Conservation (phyloP, 2,329 filamentous ascomycete species). For the Penicillium sp. region DNA sequence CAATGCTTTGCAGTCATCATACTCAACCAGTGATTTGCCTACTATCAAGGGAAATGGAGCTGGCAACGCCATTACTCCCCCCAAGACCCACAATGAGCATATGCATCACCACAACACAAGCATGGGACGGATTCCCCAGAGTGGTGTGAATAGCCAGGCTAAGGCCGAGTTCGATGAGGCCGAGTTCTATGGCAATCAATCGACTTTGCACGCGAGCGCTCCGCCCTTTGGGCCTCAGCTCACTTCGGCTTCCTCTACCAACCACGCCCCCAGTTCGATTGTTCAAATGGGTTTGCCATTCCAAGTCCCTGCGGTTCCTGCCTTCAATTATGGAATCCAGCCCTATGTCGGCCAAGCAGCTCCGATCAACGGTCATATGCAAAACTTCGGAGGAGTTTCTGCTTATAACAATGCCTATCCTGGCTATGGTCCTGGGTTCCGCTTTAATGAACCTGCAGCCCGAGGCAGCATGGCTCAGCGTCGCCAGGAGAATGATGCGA, state of each 20-base stretch:
- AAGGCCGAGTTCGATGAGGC: constrained; percentile 49
- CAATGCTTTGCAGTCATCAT: constrained; percentile 70
- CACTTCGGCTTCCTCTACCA: constrained; percentile 39
- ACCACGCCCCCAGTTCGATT: constrained; percentile 24
- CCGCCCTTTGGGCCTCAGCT: constrained; percentile 71
- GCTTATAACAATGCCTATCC: constrained; percentile 54
- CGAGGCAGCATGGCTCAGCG: constrained; percentile 71
- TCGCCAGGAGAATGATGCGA: constrained; percentile 50
- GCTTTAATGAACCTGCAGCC: constrained; percentile 71
- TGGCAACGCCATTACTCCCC: constrained; percentile 44
- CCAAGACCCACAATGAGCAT: constrained; percentile 62
- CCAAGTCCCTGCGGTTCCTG: constrained; percentile 31
- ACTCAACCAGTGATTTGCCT: constrained; percentile 84
- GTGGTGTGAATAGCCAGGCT: constrained; percentile 61
- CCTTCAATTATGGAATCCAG: constrained; percentile 53
- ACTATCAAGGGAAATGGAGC: constrained; percentile 71
- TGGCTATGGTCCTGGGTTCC: constrained; percentile 52
- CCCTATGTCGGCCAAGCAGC: constrained; percentile 56
- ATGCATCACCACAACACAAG: constrained; percentile 75
- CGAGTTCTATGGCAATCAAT: constrained; percentile 55
- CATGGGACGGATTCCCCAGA: constrained; percentile 73
- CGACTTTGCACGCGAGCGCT: constrained; percentile 76
- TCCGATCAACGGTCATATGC: constrained; percentile 38
- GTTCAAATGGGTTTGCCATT: constrained; percentile 38
- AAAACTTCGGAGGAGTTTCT: constrained; percentile 48